Base-by-base conservation (phyloP, 2,329 filamentous ascomycete genomes). In the Ceratocystis papillata region DNA sequence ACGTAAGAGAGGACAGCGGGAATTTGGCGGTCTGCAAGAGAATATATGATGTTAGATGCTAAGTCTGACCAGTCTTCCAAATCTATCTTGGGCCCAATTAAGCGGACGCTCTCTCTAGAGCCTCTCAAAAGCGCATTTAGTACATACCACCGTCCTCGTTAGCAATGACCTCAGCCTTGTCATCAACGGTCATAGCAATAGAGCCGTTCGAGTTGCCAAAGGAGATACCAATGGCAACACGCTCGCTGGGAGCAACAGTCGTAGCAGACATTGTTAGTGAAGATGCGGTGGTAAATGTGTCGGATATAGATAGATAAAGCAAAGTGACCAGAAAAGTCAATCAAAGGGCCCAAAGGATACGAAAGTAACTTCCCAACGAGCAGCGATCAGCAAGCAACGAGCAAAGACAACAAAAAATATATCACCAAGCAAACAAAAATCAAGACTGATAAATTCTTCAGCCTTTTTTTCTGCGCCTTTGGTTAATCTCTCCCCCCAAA, bases 161-260 rank as follows among this genome's bases (percentile, higher is more conserved):
- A 74, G 94, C 94, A 79, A 99, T 97, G 70, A 99, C 93, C 76
- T 96, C 90, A 70, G 91, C 87, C 81, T 95, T 96, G 77, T 95
- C 93, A 74, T 97, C 93, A 69, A 87, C 84, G 60, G 92, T 96
- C 76, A 87, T 91, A 72, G 93, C 93, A 78, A 99, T 96, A 68
- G 91, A 96, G 80, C 90, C 95, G 86, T 96, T 96, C 69, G 91
- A 92, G 81, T 97, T 99, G 79, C 94, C 94, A 81, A 97, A 96
- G 71, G 92, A 89, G 75, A 99, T 91, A 76, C 94, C 94, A 78
- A 99, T 97, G 75, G 88, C 90, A 73, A 82, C 80, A 72, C 84
- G 81, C 71, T 86, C 80, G 71, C 77, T 78, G 63, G 84, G 83
- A 68, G 77, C 74, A 73, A 76, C 78, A 70, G 76, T 73, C 75